Percentiles rank a stretch among this genome's conserved stretches.
phyloP scores from a whole-genome alignment of 2,329 filamentous ascomycete genomes.

The Diaporthe batatas region DNA sequence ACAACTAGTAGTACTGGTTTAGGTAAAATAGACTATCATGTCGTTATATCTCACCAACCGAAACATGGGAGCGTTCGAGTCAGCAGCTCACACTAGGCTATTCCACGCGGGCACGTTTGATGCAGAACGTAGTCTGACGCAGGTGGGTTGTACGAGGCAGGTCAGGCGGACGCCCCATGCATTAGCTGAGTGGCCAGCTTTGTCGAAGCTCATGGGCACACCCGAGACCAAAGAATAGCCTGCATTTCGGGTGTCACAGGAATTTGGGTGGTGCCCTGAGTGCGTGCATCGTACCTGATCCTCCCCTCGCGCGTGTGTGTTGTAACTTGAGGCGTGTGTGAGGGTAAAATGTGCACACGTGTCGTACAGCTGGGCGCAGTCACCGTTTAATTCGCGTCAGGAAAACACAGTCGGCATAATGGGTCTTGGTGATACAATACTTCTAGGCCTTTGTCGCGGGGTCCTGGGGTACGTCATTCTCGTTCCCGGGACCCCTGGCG shows the following conservation, averaged over 20 bases:
- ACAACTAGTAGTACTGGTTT: too few relatives aligned
- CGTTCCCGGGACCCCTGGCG: slow-evolving; percentile 17
- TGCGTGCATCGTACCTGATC: slow-evolving; percentile 32
- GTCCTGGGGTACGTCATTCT: slow-evolving; percentile 28
- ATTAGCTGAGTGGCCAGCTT: slow-evolving; percentile 4
- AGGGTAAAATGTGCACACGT: slow-evolving; percentile 1
- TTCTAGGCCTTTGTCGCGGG: background rate
- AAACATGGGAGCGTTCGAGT: too few relatives aligned
- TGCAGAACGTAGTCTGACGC: slow-evolving; percentile 32
- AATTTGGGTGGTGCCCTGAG: background rate
- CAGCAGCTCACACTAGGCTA: background rate
- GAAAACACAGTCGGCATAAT: background rate
- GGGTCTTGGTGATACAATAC: background rate
- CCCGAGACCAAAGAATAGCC: slow-evolving; percentile 31
- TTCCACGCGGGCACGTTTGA: background rate
- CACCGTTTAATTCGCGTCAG: background rate
- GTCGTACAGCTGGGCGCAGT: background rate
- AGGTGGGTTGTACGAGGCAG: slow-evolving; percentile 35
- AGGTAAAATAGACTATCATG: too few relatives aligned
- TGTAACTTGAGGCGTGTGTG: background rate
- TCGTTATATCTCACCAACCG: too few relatives aligned
- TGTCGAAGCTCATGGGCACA: background rate
- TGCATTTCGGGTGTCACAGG: slow-evolving; percentile 21
- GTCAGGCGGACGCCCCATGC: slow-evolving; percentile 24
- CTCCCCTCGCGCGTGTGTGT: background rate